Percentiles rank a stretch among this genome's conserved stretches.
phyloP scores from a whole-genome alignment of 768 basidiomycete species.

The Pilatotrama ljubarskyi region DNA sequence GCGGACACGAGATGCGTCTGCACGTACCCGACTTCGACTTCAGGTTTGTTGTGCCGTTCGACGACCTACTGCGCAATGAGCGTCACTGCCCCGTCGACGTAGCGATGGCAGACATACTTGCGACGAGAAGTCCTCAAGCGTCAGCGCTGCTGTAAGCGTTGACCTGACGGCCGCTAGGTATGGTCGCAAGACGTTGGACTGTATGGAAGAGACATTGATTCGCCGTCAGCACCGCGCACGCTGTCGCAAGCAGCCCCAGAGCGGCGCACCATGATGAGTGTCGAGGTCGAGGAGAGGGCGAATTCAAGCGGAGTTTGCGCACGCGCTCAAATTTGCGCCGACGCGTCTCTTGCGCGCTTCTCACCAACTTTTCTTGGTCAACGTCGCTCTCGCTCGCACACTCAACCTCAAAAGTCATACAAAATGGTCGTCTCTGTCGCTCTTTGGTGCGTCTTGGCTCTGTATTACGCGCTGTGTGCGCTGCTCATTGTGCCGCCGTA shows the following conservation, averaged over 20 bases:
- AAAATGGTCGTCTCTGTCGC: conserved; percentile 63
- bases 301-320: conserved; percentile 23
- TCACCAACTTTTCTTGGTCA: conserved; percentile 17
- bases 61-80: conserved; percentile 62
- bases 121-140: conserved; percentile 96
- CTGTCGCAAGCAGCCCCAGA: background rate
- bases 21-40: conserved; percentile 80
- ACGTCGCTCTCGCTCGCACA: background rate
- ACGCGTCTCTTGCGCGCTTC: conserved; percentile 18
- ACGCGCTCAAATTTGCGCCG: conserved; percentile 21
- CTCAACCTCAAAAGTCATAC: background rate
- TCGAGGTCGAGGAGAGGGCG: conserved; percentile 13
- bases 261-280: conserved; percentile 22
- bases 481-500: background rate
- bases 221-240: background rate
- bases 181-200: conserved; percentile 95
- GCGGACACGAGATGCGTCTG: background rate
- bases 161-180: conserved; percentile 96
- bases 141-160: conserved; percentile 95
- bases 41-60: conserved; percentile 96
- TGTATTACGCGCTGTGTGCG: conserved; percentile 4
- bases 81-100: background rate
- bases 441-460: conserved; percentile 52
- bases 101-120: conserved; percentile 55
- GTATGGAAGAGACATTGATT: background rate